Conservation (phyloP, 2,329 filamentous ascomycete genomes). For the Fusarium tricinctum region DNA sequence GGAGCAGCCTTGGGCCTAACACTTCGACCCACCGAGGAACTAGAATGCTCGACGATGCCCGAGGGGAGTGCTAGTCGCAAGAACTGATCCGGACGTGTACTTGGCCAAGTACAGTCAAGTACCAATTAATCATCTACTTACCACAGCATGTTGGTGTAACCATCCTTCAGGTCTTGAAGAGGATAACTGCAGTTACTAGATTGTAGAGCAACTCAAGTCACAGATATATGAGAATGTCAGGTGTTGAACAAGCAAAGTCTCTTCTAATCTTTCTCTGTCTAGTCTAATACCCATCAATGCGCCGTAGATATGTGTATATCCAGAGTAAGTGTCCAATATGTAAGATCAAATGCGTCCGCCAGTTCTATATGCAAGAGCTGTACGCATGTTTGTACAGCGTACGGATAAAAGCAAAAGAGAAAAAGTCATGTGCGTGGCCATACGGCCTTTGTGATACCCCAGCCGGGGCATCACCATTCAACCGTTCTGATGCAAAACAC, state of each 20-base stretch:
- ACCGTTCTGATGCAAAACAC: conserved; percentile 18
- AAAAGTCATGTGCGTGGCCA: conserved; percentile 26
- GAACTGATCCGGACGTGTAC: too few species aligned
- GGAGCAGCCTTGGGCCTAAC: too few species aligned
- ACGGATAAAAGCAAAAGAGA: conserved; percentile 1
- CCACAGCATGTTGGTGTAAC: background rate
- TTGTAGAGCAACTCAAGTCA: background rate
- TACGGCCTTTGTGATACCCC: conserved; percentile 31
- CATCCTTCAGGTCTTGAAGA: background rate
- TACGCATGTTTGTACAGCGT: conserved; percentile 25
- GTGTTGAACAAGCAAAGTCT: conserved; percentile 12
- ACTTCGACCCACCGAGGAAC: too few species aligned
- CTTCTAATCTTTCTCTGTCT: conserved; percentile 39
- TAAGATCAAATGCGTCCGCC: conserved; percentile 31
- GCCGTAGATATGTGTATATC: conserved; percentile 36
- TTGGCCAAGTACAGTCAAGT: too few species aligned
- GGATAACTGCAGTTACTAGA: background rate
- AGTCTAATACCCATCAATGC: conserved; percentile 42
- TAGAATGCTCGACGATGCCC: too few species aligned
- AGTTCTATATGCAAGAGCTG: conserved; percentile 35
- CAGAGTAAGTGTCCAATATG: conserved; percentile 33
- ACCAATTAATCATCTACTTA: too few species aligned
- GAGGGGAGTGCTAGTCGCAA: too few species aligned
- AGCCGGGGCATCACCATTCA: background rate
- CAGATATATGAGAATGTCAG: background rate